These are phyloP conservation scores for Ophiostoma sp. DNA, from an alignment of 2,329 filamentous ascomycete species.

Conservation along the genomic window DNA sequence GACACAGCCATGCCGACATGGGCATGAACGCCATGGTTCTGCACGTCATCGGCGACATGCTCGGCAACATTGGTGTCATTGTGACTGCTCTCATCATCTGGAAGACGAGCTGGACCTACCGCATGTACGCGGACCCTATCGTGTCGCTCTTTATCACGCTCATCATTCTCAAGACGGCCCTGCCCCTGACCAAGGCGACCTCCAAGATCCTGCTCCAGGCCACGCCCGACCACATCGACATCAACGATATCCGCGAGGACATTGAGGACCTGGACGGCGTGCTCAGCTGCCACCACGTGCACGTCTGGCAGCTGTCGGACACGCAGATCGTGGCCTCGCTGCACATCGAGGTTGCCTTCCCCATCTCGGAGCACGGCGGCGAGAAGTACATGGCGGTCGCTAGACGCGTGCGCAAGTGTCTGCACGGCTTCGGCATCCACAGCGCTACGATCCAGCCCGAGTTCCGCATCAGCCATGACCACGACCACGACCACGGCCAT, in stretches of 20 bases:
- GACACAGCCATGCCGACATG: conserved; percentile 79
- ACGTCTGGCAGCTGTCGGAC: conserved; percentile 96
- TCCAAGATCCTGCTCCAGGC: conserved; percentile 89
- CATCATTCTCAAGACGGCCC: conserved; percentile 65
- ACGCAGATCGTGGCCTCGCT: conserved; percentile 90
- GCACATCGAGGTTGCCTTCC: conserved; percentile 87
- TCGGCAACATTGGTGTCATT: conserved; percentile 84
- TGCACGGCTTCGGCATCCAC: conserved; percentile 95
- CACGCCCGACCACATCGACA: conserved; percentile 78
- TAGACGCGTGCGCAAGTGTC: conserved; percentile 72
- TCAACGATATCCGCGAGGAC: conserved; percentile 88
- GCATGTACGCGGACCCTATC: conserved; percentile 81
- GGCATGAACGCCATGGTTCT: conserved; percentile 87
- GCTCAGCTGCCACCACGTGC: conserved; percentile 86
- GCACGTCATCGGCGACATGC: conserved; percentile 73
- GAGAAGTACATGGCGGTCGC: conserved; percentile 88
- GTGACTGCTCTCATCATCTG: conserved; percentile 81
- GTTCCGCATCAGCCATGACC: conserved; percentile 55
- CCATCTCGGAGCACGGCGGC: conserved; percentile 73
- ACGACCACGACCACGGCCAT: conserved; percentile 31
- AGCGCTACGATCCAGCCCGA: conserved; percentile 97
- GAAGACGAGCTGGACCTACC: conserved; percentile 75
- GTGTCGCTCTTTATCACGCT: conserved; percentile 93
- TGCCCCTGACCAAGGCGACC: conserved; percentile 73
- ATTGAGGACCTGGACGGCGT: conserved; percentile 81